Conservation (phyloP, 2,329 filamentous ascomycete species). For the Sclerotinia trifoliorum region DNA sequence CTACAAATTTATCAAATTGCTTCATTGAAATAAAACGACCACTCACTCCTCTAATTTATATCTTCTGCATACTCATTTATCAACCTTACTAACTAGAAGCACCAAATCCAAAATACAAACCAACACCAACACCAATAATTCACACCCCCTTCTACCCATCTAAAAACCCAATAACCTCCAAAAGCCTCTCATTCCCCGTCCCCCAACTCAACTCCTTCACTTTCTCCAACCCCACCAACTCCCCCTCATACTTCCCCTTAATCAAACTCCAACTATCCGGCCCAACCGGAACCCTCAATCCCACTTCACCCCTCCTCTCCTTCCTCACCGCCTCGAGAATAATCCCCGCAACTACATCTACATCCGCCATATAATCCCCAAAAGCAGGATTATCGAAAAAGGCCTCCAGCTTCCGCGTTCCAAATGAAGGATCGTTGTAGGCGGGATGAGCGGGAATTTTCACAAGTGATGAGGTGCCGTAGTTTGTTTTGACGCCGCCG, state of each 20-base stretch:
- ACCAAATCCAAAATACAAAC: background rate
- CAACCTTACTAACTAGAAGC: background rate
- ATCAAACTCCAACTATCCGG: slow-evolving; percentile 28
- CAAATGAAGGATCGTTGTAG: slow-evolving; percentile 34
- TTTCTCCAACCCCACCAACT: slow-evolving; percentile 1
- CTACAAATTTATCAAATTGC: background rate
- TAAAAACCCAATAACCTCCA: background rate
- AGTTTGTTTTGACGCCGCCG: slow-evolving; percentile 44
- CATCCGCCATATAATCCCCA: slow-evolving; percentile 23
- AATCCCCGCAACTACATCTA: slow-evolving; percentile 24
- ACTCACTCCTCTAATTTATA: too few relatives aligned
- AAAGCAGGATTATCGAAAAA: slow-evolving; percentile 20
- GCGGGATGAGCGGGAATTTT: slow-evolving; percentile 25
- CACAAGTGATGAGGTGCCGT: slow-evolving; percentile 3
- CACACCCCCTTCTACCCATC: background rate
- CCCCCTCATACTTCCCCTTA: slow-evolving; percentile 25
- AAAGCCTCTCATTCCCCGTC: background rate
- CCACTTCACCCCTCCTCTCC: slow-evolving; percentile 25
- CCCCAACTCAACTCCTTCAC: slow-evolving; percentile 2
- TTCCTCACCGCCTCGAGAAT: slow-evolving; percentile 20
- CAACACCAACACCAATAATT: too few relatives aligned
- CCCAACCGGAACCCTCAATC: slow-evolving; percentile 29
- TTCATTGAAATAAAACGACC: background rate
- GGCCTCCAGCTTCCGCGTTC: slow-evolving; percentile 32
- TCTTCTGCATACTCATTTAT: background rate